These are phyloP conservation scores for Trifolium subterraneum DNA, from an alignment of 306 rosid species.

Conservation along the genomic window DNA sequence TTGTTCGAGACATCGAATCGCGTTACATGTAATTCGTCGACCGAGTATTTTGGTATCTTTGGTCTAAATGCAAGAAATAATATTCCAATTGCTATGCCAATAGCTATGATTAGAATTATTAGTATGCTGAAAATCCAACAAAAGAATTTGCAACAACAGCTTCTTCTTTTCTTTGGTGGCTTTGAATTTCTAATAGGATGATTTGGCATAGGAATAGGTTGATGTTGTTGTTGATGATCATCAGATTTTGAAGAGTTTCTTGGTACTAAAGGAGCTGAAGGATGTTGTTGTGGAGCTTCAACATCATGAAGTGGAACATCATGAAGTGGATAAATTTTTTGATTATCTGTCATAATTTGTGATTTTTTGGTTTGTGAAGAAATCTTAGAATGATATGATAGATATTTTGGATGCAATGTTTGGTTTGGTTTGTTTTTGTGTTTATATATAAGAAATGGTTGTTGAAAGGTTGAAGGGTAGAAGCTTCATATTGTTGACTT, in stretches of 20 bases:
- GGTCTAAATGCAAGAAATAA: conserved; percentile 47
- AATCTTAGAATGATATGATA: neutral
- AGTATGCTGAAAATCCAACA: conserved; percentile 45
- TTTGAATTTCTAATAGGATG: conserved; percentile 39
- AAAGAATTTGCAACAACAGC: conserved; percentile 44
- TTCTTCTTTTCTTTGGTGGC: conserved; percentile 68
- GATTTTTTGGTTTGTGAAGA: conserved; percentile 17
- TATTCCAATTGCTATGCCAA: conserved; percentile 47
- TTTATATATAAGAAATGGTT: neutral
- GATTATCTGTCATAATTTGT: conserved; percentile 66
- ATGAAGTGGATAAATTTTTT: conserved; percentile 66
- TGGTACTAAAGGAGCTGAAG: conserved; percentile 69
- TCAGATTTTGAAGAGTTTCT: conserved; percentile 61
- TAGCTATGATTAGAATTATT: conserved; percentile 40
- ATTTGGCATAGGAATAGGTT: conserved; percentile 43
- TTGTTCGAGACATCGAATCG: conserved; percentile 42
- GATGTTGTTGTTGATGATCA: neutral
- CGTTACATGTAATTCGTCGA: conserved; percentile 53
- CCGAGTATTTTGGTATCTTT: conserved; percentile 56
- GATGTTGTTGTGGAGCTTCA: conserved; percentile 55
- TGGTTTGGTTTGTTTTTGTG: neutral
- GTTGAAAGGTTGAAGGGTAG: conserved; percentile 19
- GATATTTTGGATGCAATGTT: conserved; percentile 1
- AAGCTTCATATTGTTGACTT: conserved; percentile 48
- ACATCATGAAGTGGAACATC: conserved; percentile 60